phyloP scores from a whole-genome alignment of 257 asterid genomes.

The Eustoma russellianum region DNA sequence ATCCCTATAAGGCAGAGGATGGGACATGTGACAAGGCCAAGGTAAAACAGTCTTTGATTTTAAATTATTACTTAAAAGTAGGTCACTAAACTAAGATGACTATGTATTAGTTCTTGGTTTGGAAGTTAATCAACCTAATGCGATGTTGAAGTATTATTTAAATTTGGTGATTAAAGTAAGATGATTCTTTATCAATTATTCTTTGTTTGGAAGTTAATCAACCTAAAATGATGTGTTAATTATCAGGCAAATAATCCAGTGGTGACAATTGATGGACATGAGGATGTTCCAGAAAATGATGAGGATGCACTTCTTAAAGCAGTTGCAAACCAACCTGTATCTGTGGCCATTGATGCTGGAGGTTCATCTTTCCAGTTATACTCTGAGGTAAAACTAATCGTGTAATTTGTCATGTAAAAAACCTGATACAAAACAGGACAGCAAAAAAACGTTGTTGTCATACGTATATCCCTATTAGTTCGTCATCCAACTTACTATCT shows the following conservation, averaged over 20 bases:
- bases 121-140: no score
- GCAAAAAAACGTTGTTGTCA: no score
- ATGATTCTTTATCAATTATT: not conserved
- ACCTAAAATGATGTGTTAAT: not conserved
- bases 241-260: slow-evolving; percentile 37
- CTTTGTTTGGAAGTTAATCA: not conserved
- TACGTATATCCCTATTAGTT: not conserved
- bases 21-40: slow-evolving; percentile 44
- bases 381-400: slow-evolving; percentile 42
- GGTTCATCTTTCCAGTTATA: slow-evolving; percentile 75
- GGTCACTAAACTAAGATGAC: not conserved
- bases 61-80: no score
- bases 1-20: slow-evolving; percentile 65
- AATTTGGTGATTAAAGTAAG: not conserved
- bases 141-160: no score
- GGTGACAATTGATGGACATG: slow-evolving; percentile 66
- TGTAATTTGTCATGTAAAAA: no score
- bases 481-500: not conserved
- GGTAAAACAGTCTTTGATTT: slow-evolving; percentile 27
- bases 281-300: slow-evolving; percentile 48
- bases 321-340: slow-evolving; percentile 62
- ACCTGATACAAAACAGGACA: not conserved
- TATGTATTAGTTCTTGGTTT: no score
- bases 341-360: slow-evolving; percentile 76
- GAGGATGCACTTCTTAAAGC: slow-evolving; percentile 68